A percentile compares a stretch with the other conserved stretches of the same genome.
phyloP scores from a whole-genome alignment of 495 filamentous ascomycete genomes.

The Immersiella caudata region DNA sequence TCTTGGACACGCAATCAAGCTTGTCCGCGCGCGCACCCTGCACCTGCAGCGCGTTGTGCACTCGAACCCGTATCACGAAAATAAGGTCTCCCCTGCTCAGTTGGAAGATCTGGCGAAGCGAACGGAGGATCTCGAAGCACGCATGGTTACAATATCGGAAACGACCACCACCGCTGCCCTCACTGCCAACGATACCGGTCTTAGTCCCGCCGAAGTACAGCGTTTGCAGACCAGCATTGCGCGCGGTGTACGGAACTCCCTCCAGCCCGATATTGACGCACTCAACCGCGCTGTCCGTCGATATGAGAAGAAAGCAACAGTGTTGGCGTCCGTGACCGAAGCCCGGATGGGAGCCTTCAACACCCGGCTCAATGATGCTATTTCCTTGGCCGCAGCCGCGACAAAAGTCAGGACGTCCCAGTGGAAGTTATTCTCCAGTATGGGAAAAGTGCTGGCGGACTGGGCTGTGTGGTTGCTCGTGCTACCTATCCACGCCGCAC shows the following conservation, averaged over 20 bases:
- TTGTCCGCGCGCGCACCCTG: conserved; percentile 77
- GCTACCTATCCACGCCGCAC: conserved; percentile 40
- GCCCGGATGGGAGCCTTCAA: conserved; percentile 71
- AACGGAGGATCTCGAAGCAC: conserved; percentile 71
- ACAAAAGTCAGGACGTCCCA: conserved; percentile 51
- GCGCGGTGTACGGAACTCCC: conserved; percentile 61
- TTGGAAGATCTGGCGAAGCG: conserved; percentile 62
- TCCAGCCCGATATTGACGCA: conserved; percentile 85
- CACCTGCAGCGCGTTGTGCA: conserved; percentile 76
- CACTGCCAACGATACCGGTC: background rate
- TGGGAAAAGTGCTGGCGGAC: conserved; percentile 26
- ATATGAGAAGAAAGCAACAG: conserved; percentile 87
- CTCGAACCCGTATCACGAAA: conserved; percentile 50
- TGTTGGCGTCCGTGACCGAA: conserved; percentile 74
- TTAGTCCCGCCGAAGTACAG: conserved; percentile 16
- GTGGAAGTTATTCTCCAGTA: conserved; percentile 22
- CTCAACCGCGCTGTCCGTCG: conserved; percentile 85
- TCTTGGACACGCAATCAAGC: conserved; percentile 74
- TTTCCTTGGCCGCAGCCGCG: conserved; percentile 76
- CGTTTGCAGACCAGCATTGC: conserved; percentile 47
- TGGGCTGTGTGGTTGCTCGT: conserved; percentile 15
- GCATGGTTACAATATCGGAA: conserved; percentile 26
- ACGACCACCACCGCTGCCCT: background rate
- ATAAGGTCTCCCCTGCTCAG: conserved; percentile 46
- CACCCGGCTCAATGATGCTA: conserved; percentile 69